phyloP scores from a whole-genome alignment of 106 monocot species.

The Acanthochlamys bracteata region DNA sequence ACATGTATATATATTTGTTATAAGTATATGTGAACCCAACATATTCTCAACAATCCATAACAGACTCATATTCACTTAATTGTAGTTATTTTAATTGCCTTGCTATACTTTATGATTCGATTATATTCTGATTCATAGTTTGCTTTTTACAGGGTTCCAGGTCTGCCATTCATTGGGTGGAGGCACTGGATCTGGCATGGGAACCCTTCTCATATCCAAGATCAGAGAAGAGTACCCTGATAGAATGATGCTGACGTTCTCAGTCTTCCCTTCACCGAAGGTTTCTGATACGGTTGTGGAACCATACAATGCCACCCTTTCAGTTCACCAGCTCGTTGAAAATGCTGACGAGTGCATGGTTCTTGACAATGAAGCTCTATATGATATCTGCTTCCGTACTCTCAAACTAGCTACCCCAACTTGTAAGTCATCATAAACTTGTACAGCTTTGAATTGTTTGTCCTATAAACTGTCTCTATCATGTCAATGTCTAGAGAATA shows the following conservation, averaged over 20 bases:
- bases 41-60: too few relatives aligned
- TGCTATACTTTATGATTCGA: too few relatives aligned
- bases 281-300: slow-evolving; percentile 64
- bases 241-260: slow-evolving; percentile 73
- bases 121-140: neutral
- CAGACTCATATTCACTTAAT: too few relatives aligned
- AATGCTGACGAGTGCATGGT: slow-evolving; percentile 80
- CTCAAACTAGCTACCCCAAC: slow-evolving; percentile 64
- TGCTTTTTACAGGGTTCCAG: slow-evolving; percentile 37
- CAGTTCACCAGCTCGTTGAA: slow-evolving; percentile 76
- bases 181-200: slow-evolving; percentile 67
- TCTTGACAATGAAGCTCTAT: slow-evolving; percentile 64
- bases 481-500: neutral
- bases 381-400: slow-evolving; percentile 74
- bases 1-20: too few relatives aligned
- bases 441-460: neutral
- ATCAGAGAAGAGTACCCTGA: slow-evolving; percentile 65
- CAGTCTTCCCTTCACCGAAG: slow-evolving; percentile 60
- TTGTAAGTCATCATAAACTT: slow-evolving; percentile 27
- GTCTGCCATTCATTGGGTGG: slow-evolving; percentile 60
- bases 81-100: too few relatives aligned
- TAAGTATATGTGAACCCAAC: too few relatives aligned
- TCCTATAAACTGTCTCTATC: neutral
- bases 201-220: slow-evolving; percentile 65
- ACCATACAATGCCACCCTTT: slow-evolving; percentile 73